These are phyloP conservation scores for Solanum lycopersicoides DNA, from an alignment of 257 asterid genomes.

Conservation along the genomic window DNA sequence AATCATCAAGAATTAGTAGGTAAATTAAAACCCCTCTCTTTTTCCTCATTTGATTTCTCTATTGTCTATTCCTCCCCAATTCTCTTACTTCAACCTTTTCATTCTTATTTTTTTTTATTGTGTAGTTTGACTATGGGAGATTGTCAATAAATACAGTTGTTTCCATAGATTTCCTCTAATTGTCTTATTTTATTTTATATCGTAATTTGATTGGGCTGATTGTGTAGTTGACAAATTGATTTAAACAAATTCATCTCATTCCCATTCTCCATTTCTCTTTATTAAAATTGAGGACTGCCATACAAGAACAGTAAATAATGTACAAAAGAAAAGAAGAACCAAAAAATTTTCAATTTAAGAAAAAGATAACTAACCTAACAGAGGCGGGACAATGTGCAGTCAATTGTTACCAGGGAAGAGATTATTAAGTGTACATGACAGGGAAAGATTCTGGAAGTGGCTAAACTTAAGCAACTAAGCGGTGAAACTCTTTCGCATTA, in stretches of 20 bases:
- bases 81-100: too few species aligned
- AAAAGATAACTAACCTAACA: too few species aligned
- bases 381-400: neutral
- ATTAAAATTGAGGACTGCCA: neutral
- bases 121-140: too few species aligned
- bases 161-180: too few species aligned
- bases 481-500: neutral
- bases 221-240: neutral
- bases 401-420: neutral
- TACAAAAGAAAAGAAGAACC: neutral
- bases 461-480: neutral
- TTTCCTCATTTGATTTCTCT: too few species aligned
- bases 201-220: neutral
- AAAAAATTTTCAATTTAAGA: neutral
- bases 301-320: neutral
- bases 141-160: too few species aligned
- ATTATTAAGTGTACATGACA: neutral
- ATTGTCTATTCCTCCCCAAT: too few species aligned
- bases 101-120: too few species aligned
- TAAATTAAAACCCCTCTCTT: too few species aligned
- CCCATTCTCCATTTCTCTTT: neutral
- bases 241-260: neutral
- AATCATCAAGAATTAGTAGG: too few species aligned
- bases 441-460: neutral
- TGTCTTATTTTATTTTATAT: too few species aligned